phyloP scores from a whole-genome alignment of 495 filamentous ascomycete species.

The Talaromyces ruber region DNA sequence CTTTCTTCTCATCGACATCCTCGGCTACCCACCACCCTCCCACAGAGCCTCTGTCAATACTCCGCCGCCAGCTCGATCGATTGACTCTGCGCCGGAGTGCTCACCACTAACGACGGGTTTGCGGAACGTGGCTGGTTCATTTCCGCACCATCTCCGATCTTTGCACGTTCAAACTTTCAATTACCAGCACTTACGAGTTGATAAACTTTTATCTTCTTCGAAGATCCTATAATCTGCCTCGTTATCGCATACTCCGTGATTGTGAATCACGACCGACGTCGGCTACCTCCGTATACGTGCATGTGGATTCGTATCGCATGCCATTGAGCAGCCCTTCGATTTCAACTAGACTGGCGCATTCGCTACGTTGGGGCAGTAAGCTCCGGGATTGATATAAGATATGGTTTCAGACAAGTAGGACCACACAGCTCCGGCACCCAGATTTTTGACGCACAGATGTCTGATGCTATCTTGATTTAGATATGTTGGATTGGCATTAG shows the following conservation, averaged over 20 bases:
- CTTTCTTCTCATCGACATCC: neutral
- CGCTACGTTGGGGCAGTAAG: constrained; percentile 30
- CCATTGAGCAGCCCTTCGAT: neutral
- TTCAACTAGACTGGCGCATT: constrained; percentile 26
- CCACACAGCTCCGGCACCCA: neutral
- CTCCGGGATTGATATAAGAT: constrained; percentile 31
- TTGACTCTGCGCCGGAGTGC: neutral
- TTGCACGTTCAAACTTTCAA: neutral
- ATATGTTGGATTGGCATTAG: constrained; percentile 83
- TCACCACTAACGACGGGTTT: neutral
- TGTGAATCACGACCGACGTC: neutral
- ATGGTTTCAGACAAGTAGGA: constrained; percentile 86
- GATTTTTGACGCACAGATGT: neutral
- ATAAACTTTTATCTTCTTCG: neutral
- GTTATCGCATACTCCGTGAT: neutral
- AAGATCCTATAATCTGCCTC: neutral
- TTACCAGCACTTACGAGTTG: neutral
- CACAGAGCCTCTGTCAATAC: neutral
- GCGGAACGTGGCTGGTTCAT: constrained; percentile 7
- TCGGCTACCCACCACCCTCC: neutral
- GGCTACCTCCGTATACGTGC: neutral
- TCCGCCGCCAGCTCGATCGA: neutral
- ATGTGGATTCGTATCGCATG: neutral
- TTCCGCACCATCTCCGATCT: constrained; percentile 2
- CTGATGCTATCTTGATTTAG: constrained; percentile 30